Evolutionary conservation across 768 basidiomycete species (phyloP), one percentile per base, ranked within the genome.

Genomic region (Piloderma croceum): DNA sequence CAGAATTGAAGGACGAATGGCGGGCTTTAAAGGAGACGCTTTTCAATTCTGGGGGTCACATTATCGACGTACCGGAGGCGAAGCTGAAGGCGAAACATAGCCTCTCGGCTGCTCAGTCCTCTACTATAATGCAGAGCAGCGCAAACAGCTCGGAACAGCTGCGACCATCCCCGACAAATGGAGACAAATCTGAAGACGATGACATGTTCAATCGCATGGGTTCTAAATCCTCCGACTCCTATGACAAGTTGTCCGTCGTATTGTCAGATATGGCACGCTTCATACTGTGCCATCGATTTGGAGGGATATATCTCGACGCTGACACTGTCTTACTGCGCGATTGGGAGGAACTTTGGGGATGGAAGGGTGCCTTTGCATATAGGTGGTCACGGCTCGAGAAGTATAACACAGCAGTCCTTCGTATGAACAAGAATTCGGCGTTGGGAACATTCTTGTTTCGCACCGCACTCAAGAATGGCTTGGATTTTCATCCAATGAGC

Each of bases 291-390:
- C 90, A 99, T 61, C 83, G 92, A 17, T 98, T 86, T 54, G 94
- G 96, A 18, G 94, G 94, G 11, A 87, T 92, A 36, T 99, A 98
- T 57, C 79, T 99, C 38, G 94, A 99, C 54, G 92, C 93, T 7
- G 96, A 98, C 58, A 97, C 91, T 7, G 79, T 99, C 48, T 80
- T 99, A 51, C 65, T 99, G 23, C 83, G 96, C 17, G 94, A 99
- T 56, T 99, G 96, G 96, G 93, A 96, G 58, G 94, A 98, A 50
- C 69, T 99, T 5, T 97, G 90, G 90, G 90, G 90, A 21, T 96
- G 89, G 84, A 80, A 83, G 52, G 93, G 93, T 27, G 91, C 92
- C 13, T 99, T 96, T 52, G 93, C 94, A 6, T 98, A 97, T 60
- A 75, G 94, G 3, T 99, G 94, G 94, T 90, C 87, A 17, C 81